A percentile compares a stretch with the other conserved stretches of the same genome.
These are phyloP conservation scores for Cystofilobasidium bisporidii DNA, from an alignment of 768 basidiomycete genomes.

Conservation along the genomic window DNA sequence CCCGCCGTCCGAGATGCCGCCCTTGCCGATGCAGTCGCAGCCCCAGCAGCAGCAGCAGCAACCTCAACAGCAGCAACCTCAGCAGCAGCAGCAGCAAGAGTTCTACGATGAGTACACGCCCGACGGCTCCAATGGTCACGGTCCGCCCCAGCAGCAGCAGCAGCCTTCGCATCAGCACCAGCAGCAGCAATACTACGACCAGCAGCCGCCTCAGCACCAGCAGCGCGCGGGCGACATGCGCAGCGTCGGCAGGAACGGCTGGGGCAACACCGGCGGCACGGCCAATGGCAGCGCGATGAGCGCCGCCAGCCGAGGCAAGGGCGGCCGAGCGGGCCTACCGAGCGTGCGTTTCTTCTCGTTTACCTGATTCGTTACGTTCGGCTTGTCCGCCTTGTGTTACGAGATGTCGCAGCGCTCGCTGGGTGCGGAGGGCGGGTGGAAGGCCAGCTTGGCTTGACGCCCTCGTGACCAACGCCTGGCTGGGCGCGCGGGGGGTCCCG, in stretches of 20 bases:
- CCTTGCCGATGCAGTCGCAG: background rate
- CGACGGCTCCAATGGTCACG: background rate
- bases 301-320: conserved; percentile 5
- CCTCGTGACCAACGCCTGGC: no score
- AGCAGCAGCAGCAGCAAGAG: background rate
- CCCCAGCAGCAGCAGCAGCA: background rate
- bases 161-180: conserved; percentile 13
- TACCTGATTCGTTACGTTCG: no score
- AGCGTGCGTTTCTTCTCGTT: conserved; percentile 11
- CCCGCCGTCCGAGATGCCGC: conserved; percentile 10
- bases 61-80: background rate
- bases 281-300: conserved; percentile 9
- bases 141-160: conserved; percentile 1
- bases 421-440: no score
- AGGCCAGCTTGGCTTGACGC: no score
- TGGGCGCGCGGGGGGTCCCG: no score
- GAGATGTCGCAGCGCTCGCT: no score
- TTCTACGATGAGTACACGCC: no score
- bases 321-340: conserved; percentile 6
- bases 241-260: conserved; percentile 15
- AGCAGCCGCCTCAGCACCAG: background rate
- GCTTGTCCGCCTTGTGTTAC: no score
- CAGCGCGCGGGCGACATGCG: background rate
- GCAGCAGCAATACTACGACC: conserved; percentile 14
- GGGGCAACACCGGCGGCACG: background rate